Percentiles rank a stretch among this genome's conserved stretches.
Evolutionary conservation across 2,329 filamentous ascomycete genomes (phyloP).

Genomic region (Whalleya microplaca): DNA sequence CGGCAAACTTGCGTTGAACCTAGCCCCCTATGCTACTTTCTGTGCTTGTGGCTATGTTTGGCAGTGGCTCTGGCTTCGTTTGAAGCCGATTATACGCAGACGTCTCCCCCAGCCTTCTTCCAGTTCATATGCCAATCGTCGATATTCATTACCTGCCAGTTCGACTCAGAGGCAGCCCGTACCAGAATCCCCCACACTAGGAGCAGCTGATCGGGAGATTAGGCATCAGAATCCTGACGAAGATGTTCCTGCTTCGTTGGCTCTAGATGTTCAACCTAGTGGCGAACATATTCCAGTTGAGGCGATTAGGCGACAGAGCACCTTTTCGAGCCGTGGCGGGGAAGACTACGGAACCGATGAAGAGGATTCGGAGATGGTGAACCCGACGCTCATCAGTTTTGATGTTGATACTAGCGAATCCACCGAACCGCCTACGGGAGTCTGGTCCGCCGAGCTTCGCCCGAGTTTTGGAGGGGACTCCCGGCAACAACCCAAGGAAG

Average conservation of each 20-base stretch:
- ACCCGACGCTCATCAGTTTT: conserved; percentile 62
- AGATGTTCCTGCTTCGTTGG: conserved; percentile 28
- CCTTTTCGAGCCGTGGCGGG: conserved; percentile 49
- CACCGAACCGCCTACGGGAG: conserved; percentile 52
- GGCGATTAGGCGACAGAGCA: conserved; percentile 48
- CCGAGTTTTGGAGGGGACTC: conserved; percentile 47
- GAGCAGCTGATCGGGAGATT: conserved; percentile 37
- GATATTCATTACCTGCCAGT: conserved; percentile 5
- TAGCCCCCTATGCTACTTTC: conserved; percentile 53
- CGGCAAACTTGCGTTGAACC: conserved; percentile 45
- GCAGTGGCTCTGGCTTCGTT: conserved; percentile 39
- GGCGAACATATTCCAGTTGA: conserved; percentile 37
- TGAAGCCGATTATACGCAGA: conserved; percentile 46
- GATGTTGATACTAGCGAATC: conserved; percentile 63
- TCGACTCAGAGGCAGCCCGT: conserved; percentile 24
- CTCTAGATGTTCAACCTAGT: conserved; percentile 37
- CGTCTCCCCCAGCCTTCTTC: conserved; percentile 41
- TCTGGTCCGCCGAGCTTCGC: conserved; percentile 63
- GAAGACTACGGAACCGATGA: conserved; percentile 59
- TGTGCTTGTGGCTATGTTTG: conserved; percentile 47
- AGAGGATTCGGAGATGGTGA: conserved; percentile 58
- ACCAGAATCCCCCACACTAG: conserved; percentile 38
- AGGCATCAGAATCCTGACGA: conserved; percentile 30
- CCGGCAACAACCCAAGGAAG: conserved; percentile 38
- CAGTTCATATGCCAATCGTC: conserved; percentile 12